Evolutionary conservation across 768 basidiomycete species (phyloP), one percentile per base, ranked within the genome.

Genomic region (Gloeophyllum trabeum): DNA sequence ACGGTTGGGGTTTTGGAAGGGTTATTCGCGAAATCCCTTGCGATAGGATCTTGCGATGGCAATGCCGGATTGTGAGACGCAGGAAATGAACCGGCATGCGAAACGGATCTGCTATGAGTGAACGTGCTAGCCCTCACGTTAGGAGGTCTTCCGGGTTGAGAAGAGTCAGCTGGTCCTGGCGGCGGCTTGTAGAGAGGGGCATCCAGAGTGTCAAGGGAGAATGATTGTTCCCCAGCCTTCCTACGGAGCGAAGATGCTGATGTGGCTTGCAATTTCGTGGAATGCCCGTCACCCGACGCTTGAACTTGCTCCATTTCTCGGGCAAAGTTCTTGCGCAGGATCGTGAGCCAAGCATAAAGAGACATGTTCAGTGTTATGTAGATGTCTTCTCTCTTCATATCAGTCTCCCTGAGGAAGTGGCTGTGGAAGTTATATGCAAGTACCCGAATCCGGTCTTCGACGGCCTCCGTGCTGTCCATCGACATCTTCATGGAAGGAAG

Each of bases 311-410:
- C 82, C 73, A 90, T 75, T 54, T 89, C 88, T 42, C 81, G 65
- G 12, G 77, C 67, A 50, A 88, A 61, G 46, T 76, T 84, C 58
- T 85, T 88, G 44, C 83, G 75, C 30, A 88, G 67, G 19, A 81
- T 59, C 1, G 82, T 85, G 35, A 90, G 71, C 84, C 85, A 88
- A 6, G 83, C 75, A 53, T 89, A 89, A 2, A 89, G 64, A 0
- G 80, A 71, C 53, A 88, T 76, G 62, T 91, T 90, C 48, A 91
- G 66, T 3, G 85, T 81, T 59, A 91, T 86, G 58, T 81, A 89
- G 42, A 91, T 87, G 49, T 86, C 82, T 49, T 87, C 80, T 23
- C 70, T 66, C 39, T 75, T 72, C 49, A 67, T 53, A 14, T 40
- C 35, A 63, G 59, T 63, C 20, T 69, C 72, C 21, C 73, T 72